These are phyloP conservation scores for Dactylellina haptotyla DNA, from an alignment of 2,329 filamentous ascomycete species.

Conservation along the genomic window DNA sequence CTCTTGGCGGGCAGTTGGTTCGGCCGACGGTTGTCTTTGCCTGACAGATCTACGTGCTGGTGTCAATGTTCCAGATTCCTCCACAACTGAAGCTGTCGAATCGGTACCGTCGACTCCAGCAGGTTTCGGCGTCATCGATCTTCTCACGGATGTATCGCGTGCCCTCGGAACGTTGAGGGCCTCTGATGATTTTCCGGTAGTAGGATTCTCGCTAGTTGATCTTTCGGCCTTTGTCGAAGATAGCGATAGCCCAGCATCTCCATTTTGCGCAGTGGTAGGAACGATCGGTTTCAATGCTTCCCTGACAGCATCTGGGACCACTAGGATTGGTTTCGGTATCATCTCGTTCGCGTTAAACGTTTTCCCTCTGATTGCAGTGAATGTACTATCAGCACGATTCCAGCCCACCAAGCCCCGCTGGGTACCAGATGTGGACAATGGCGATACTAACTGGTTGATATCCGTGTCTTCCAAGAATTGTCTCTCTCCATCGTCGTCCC, in stretches of 20 bases:
- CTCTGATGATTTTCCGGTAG: constrained; percentile 10
- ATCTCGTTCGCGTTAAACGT: constrained; percentile 52
- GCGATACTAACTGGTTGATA: constrained; percentile 55
- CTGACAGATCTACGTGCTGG: constrained; percentile 27
- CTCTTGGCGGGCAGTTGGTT: neutral
- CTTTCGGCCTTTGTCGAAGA: constrained; percentile 3
- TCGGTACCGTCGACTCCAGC: too few relatives aligned
- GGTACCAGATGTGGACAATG: neutral
- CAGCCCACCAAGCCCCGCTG: neutral
- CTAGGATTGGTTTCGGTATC: constrained; percentile 34
- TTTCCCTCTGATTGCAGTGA: constrained; percentile 38
- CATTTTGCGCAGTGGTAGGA: constrained; percentile 19
- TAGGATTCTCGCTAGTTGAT: neutral
- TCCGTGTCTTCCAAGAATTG: constrained; percentile 58
- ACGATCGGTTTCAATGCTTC: constrained; percentile 41
- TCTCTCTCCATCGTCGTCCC: constrained; percentile 61
- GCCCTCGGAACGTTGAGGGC: constrained; percentile 1
- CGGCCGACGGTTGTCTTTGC: constrained; percentile 10
- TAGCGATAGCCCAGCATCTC: constrained; percentile 1
- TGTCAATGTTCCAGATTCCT: too few relatives aligned
- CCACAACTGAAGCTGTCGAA: too few relatives aligned
- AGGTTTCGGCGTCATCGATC: constrained; percentile 23
- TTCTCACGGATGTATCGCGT: constrained; percentile 6
- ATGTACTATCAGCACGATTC: constrained; percentile 26
- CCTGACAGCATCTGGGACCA: constrained; percentile 30